Base-by-base conservation (phyloP, 768 basidiomycete species). In the Mycena sanguinolenta region DNA sequence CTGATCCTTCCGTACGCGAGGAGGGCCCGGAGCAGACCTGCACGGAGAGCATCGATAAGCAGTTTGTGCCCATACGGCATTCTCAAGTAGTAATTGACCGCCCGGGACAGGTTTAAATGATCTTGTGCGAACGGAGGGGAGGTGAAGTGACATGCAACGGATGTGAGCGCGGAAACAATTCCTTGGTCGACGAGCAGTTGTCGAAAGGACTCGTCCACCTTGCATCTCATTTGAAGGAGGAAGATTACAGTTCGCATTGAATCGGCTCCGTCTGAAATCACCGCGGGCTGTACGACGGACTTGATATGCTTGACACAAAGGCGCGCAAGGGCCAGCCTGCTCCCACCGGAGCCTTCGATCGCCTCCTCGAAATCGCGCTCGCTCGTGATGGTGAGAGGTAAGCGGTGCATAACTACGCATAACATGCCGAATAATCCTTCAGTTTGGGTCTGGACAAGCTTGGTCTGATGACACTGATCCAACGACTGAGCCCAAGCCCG, bases 291-390 rank as follows among this genome's bases (percentile, higher is more conserved):
- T 32, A n/a, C 30, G 14, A 34, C 53, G n/a, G 30, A 55, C 21
- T 55, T 32, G 53, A 55, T n/a, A 10, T 55, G 53, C 30, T 34
- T n/a, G 53, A 55, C 53, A 13, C 21, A 19, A 34, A 55, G 53
- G 30, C 53, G 32, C 21, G 53, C 32, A 55, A 55, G 53, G 21
- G 9, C 4, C 5, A 13, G 1, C 1, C 7, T 32, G 30, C 10
- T 55, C 21, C 53, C 53, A 55, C 53, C 53, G 21, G 53, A 19
- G 30, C 53, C 53, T n/a, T 55, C 53, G n/a, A 55, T 34, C 53
- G 53, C 53, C 53, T 55, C 53, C 32, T 32, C 53, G 53, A 55
- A 55, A 21, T 55, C 19, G 21, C 17, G 53, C 19, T 55, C 53
- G 10, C 34, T 32, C 21, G 53, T 34, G 53, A 55, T 53, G 53